These are phyloP conservation scores for Solanum sitiens DNA, from an alignment of 257 asterid genomes.

Conservation along the genomic window DNA sequence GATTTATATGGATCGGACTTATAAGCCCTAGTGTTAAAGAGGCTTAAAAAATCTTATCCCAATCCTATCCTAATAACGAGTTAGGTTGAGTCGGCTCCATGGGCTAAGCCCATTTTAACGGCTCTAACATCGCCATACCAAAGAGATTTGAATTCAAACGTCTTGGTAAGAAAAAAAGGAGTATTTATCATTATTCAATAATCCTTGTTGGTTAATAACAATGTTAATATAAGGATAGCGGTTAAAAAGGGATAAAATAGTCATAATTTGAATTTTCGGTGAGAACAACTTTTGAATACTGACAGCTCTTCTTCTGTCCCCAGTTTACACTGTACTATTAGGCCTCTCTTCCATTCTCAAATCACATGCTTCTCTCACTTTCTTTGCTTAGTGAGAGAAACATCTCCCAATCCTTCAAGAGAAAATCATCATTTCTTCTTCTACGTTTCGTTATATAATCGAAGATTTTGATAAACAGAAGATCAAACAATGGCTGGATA, in stretches of 20 bases:
- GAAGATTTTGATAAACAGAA: not conserved
- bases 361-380: not conserved
- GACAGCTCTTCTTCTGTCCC: constrained; percentile 72
- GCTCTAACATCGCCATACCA: no score
- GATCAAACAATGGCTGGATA: constrained; percentile 55
- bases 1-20: no score
- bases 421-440: not conserved
- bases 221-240: not conserved
- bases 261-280: constrained; percentile 34
- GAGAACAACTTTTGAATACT: constrained; percentile 11
- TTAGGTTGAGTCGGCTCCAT: no score
- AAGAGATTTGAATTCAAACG: no score
- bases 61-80: no score
- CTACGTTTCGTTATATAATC: not conserved
- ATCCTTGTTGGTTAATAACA: not conserved
- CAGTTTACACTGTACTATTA: constrained; percentile 14
- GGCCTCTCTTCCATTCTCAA: constrained; percentile 15
- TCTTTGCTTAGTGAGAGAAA: not conserved
- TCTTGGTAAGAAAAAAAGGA: no score
- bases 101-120: no score
- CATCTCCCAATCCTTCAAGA: not conserved
- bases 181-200: not conserved
- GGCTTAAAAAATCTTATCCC: no score
- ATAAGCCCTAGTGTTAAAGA: no score
- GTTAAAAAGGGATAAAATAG: constrained; percentile 24